Base-by-base conservation (phyloP, 441 rosid genomes). In the Populus trichocarpa region DNA sequence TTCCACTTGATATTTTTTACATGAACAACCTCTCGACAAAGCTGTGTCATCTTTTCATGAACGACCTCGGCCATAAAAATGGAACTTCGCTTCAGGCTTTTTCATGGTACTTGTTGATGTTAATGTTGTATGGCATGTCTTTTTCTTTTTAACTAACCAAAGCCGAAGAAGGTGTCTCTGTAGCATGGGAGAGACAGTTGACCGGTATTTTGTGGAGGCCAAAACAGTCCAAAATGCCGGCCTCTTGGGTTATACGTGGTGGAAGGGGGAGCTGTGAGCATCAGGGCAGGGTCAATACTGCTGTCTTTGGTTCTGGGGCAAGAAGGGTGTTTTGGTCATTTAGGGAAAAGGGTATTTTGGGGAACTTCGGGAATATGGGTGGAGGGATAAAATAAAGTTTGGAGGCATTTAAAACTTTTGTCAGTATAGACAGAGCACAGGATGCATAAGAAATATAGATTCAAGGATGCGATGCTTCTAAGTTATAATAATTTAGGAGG, bases 1-100 rank as follows among this genome's bases (percentile, higher is more conserved):
- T 86, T 90, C 92, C 94, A 85, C 82, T 81, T 88, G 22, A 86
- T 38, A 59, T 88, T 85, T 64, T 89, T 85, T 30, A 85, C 89
- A 23, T 79, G 91, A 57, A 86, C 89, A 23, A 87, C 79, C 70
- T 79, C 90, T 69, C 88, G 83, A 75, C 86, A 86, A 57, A 90
- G 74, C 68, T 85, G 90, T 1, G 89, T 82, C 92, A 89, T 87
- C 70, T 87, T 89, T 75, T 87, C 87, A 50, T 76, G 76, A 57
- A 81, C 23, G 70, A 79, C 75, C 61, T 77, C 77, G 71, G 89
- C 86, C 95, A 88, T 86, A 73, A 79, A 77, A 79, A 81, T 36
- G 16, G 4, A 33, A 20, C 36, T 68, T 72, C 18, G 80, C 42
- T 80, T 81, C 68, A 65, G 23, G 70, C 68, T 73, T 50, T 72